Conservation (phyloP, 805 yeast genomes). For the Candida arabinofermentans region DNA sequence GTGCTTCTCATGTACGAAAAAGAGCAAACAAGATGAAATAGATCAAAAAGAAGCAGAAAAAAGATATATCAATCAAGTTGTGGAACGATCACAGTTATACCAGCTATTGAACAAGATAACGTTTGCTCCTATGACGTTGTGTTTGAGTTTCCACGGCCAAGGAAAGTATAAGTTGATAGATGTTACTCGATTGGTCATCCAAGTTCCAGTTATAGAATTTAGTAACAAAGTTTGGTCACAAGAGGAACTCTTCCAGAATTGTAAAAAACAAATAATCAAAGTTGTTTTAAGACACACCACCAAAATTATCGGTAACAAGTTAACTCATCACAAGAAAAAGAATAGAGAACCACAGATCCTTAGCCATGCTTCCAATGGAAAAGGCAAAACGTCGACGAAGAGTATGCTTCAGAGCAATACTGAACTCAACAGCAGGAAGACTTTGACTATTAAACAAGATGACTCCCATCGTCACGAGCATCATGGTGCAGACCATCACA, state of each 20-base stretch:
- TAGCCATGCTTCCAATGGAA: background rate
- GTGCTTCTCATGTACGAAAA: background rate
- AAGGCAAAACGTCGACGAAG: background rate
- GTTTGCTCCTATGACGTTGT: constrained; percentile 32
- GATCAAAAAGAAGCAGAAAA: constrained; percentile 9
- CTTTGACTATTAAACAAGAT: background rate
- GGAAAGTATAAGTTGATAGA: constrained; percentile 67
- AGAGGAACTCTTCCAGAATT: constrained; percentile 58
- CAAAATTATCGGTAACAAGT: constrained; percentile 71
- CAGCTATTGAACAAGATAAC: constrained; percentile 35
- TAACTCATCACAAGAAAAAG: constrained; percentile 30
- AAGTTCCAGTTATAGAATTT: constrained; percentile 60
- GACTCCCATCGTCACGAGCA: constrained; percentile 12
- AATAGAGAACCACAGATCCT: background rate
- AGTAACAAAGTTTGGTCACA: constrained; percentile 66
- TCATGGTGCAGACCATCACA: constrained; percentile 6
- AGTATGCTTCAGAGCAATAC: constrained; percentile 5
- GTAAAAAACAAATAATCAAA: constrained; percentile 58
- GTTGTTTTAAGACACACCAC: constrained; percentile 65
- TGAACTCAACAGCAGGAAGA: background rate
- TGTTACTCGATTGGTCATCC: constrained; percentile 65
- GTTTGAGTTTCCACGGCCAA: constrained; percentile 76
- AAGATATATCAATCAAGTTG: constrained; percentile 39
- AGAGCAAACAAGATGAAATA: background rate
- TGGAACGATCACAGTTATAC: constrained; percentile 40